These are phyloP conservation scores for Saccharomyces uvarum DNA, from an alignment of 1,139 yeast genomes.

Conservation along the genomic window DNA sequence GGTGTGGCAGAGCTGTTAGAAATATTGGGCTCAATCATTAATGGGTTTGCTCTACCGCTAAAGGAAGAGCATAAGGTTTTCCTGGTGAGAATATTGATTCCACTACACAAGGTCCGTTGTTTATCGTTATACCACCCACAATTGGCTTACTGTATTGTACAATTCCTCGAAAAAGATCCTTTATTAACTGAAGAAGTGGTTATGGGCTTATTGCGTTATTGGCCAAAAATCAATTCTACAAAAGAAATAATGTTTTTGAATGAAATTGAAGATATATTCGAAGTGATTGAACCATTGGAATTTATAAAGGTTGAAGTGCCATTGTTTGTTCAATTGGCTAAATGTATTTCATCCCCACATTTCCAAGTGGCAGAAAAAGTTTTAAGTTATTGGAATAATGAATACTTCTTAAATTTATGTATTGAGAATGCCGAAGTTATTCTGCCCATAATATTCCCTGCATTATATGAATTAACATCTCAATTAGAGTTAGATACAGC, in stretches of 20 bases:
- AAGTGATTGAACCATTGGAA: constrained; percentile 90
- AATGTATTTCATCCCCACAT: constrained; percentile 91
- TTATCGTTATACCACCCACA: constrained; percentile 91
- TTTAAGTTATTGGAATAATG: constrained; percentile 89
- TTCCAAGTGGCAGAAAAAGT: constrained; percentile 97
- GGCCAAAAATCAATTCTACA: constrained; percentile 96
- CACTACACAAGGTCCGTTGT: constrained; percentile 86
- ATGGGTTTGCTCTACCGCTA: constrained; percentile 94
- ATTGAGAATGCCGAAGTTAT: constrained; percentile 89
- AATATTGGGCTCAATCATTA: constrained; percentile 89
- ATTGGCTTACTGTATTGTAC: constrained; percentile 92
- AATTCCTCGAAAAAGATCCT: constrained; percentile 91
- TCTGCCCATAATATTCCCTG: constrained; percentile 83
- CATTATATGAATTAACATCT: constrained; percentile 74
- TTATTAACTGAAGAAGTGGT: constrained; percentile 86
- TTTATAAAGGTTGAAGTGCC: constrained; percentile 90
- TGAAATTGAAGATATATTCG: constrained; percentile 94
- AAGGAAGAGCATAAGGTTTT: constrained; percentile 95
- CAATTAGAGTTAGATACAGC: constrained; percentile 36
- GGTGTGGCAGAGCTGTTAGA: constrained; percentile 94
- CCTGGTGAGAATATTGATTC: constrained; percentile 78
- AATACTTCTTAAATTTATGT: constrained; percentile 80
- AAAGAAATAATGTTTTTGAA: constrained; percentile 93
- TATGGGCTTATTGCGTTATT: constrained; percentile 82
- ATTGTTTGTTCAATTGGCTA: constrained; percentile 84